Evolutionary conservation across 768 basidiomycete genomes (phyloP).

Genomic region (Suillus clintonianus): DNA sequence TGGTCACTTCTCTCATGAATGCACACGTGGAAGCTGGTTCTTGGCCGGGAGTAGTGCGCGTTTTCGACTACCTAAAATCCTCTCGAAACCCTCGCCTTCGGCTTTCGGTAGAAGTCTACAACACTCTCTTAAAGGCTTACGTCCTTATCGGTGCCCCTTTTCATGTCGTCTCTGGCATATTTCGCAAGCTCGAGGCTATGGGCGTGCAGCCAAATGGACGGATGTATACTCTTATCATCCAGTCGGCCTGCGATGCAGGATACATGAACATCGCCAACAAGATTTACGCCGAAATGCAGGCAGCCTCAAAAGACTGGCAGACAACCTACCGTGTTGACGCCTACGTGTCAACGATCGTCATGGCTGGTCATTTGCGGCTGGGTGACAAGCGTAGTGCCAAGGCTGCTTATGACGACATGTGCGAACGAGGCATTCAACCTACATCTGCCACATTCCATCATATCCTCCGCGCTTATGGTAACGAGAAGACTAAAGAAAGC

Average conservation of each 20-base stretch:
- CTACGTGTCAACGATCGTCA: slow-evolving; percentile 72
- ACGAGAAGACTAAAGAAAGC: slow-evolving; percentile 48
- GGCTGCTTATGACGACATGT: slow-evolving; percentile 73
- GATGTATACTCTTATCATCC: slow-evolving; percentile 75
- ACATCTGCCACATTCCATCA: slow-evolving; percentile 66
- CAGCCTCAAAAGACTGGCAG: slow-evolving; percentile 34
- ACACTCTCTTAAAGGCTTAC: slow-evolving; percentile 82
- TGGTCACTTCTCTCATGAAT: slow-evolving; percentile 77
- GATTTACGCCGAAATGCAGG: slow-evolving; percentile 71
- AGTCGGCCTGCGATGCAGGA: slow-evolving; percentile 77
- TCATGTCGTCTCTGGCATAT: slow-evolving; percentile 57
- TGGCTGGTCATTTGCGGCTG: slow-evolving; percentile 66
- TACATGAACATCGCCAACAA: slow-evolving; percentile 62
- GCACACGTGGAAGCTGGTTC: slow-evolving; percentile 80
- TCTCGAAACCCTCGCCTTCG: slow-evolving; percentile 36
- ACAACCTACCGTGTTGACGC: slow-evolving; percentile 47
- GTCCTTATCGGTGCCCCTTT: slow-evolving; percentile 81
- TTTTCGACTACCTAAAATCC: slow-evolving; percentile 62
- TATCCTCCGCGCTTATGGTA: slow-evolving; percentile 64
- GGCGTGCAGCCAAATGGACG: slow-evolving; percentile 58
- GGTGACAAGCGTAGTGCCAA: slow-evolving; percentile 58
- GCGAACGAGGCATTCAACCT: slow-evolving; percentile 60
- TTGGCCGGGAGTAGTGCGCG: slow-evolving; percentile 72
- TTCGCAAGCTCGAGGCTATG: slow-evolving; percentile 51
- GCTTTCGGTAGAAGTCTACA: slow-evolving; percentile 65